Evolutionary conservation across 257 asterid species (phyloP).

Genomic region (Coffea canephora): DNA sequence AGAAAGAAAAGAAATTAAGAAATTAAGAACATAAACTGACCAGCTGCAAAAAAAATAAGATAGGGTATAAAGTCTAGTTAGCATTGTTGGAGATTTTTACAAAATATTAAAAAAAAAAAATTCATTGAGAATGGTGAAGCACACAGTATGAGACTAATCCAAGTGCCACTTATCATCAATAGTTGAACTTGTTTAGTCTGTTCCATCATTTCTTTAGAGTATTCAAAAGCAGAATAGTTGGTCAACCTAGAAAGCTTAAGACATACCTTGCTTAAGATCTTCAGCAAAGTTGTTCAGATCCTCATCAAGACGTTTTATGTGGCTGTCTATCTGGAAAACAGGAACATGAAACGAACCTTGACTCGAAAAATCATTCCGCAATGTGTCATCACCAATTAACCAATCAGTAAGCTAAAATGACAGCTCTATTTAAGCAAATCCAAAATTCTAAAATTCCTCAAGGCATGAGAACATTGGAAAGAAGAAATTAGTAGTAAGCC

Average conservation of each 20-base stretch:
- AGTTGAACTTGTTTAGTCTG: not conserved
- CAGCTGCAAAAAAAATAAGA: not conserved
- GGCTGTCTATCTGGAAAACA: constrained; percentile 85
- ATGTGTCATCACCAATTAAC: not conserved
- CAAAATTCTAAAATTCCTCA: not conserved
- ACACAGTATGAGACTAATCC: not conserved
- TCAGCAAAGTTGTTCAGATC: constrained; percentile 89
- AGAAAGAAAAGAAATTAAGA: not conserved
- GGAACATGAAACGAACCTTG: constrained; percentile 5
- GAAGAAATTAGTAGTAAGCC: not conserved
- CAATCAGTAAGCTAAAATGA: not conserved
- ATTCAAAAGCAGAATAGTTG: not conserved
- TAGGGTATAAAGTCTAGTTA: constrained; percentile 9
- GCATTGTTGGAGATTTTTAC: not conserved
- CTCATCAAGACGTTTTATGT: constrained; percentile 89
- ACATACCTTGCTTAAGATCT: constrained; percentile 92
- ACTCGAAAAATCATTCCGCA: not conserved
- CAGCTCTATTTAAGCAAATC: not conserved
- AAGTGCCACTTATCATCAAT: not conserved
- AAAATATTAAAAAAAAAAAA: not conserved
- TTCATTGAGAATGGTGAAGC: not conserved
- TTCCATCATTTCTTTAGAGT: not conserved
- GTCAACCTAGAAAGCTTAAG: constrained; percentile 18
- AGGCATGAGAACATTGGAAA: not conserved
- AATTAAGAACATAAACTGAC: not conserved